Base-by-base conservation (phyloP, 1,284 basidiomycete genomes). In the Moesziomyces globuligerus region DNA sequence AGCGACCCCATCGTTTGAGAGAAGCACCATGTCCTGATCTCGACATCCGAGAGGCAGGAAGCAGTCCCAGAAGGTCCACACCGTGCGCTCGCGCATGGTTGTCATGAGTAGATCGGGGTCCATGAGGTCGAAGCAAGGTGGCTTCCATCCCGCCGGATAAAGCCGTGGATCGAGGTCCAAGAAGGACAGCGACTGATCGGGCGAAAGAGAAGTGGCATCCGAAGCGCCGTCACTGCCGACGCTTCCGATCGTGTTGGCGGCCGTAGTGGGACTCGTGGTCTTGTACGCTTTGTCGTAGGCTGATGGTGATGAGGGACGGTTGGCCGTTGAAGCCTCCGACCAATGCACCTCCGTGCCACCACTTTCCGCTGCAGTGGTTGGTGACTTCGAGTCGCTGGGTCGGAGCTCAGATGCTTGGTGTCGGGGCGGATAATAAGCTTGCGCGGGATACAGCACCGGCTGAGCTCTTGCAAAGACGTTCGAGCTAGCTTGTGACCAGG, bases 31-130 rank as follows among this genome's bases (percentile, higher is more conserved):
- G 29, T 72, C 69, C 43, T 72, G 62, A 25, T 67, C 69, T 7
- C 69, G 58, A n/a, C 58, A 52, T 5, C 69, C 69, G 2, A 72
- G 47, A 3, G 69, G 69, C 15, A 66, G 44, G n/a, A 55, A 59
- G 47, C 64, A 72, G 55, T 72, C 69, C 69, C 69, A 72, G 21
- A 72, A 72, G 7, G 62, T 67, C 69, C 69, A 72, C 10, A 67
- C 64, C 7, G 69, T 72, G 7, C 37, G 37, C 32, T 67, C 48
- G 1, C 64, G 57, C 41, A 60, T 38, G 24, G 50, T 41, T 0
- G 56, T 58, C 53, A 58, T 46, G 25, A 72, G 50, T 20, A 26
- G 1, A 4, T 47, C 57, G 10, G 69, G 64, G 37, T 72, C 55
- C 8, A 72, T 54, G 4, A 72, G 24, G 23, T 72, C 62, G 23